These are phyloP conservation scores for Carex scoparia DNA, from an alignment of 176 grass and related monocot species.

Conservation along the genomic window DNA sequence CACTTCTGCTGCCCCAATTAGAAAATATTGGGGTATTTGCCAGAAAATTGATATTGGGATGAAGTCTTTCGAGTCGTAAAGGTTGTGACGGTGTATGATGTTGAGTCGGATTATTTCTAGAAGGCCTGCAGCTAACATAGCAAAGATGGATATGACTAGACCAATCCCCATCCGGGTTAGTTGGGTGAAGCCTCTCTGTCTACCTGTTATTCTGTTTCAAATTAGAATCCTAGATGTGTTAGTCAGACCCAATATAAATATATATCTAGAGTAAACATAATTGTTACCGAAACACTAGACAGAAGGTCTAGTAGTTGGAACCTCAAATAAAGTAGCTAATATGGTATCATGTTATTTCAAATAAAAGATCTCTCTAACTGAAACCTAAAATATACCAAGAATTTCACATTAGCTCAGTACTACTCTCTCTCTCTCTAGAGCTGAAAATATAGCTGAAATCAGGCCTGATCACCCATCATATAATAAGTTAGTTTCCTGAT, in stretches of 20 bases:
- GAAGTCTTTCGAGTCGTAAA: slow-evolving; percentile 32
- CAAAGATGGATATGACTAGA: slow-evolving; percentile 65
- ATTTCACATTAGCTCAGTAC: neutral
- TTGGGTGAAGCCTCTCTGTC: slow-evolving; percentile 61
- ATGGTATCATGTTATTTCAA: neutral
- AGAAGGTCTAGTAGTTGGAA: neutral
- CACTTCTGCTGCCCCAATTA: slow-evolving; percentile 63
- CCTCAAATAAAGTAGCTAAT: neutral
- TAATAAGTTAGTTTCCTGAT: neutral
- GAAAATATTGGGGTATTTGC: slow-evolving; percentile 82
- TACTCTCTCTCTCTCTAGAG: neutral
- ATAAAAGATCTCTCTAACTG: slow-evolving; percentile 11
- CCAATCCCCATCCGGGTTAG: slow-evolving; percentile 94
- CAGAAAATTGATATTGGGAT: slow-evolving; percentile 86
- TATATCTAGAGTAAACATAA: neutral
- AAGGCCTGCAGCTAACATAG: slow-evolving; percentile 59
- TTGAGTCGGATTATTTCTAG: slow-evolving; percentile 55
- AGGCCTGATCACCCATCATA: neutral
- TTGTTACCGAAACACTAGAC: neutral
- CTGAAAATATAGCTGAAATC: neutral
- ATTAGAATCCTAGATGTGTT: neutral
- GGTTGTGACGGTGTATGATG: slow-evolving; percentile 21
- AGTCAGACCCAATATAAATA: neutral
- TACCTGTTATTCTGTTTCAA: slow-evolving; percentile 38
- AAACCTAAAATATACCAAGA: slow-evolving; percentile 1